Evolutionary conservation across 139 green algal species (phyloP), one percentile per base, ranked within the genome.

Genomic region (Volvox reticuliferus): DNA sequence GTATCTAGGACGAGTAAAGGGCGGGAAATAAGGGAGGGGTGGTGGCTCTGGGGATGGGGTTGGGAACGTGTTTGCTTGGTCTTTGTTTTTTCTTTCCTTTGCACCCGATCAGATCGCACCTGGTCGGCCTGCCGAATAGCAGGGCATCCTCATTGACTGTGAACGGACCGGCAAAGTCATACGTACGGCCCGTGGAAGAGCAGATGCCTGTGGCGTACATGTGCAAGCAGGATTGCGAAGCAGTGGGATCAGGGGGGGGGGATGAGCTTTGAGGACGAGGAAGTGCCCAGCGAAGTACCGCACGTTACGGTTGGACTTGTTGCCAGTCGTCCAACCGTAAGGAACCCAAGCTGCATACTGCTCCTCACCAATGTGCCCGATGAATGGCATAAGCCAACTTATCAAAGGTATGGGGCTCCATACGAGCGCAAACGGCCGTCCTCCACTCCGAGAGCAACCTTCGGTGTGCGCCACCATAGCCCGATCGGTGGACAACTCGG

Each of bases 401-500:
- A 96, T 69, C 13, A 96, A 1, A 1, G 93, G 94, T 16, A 96
- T 96, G 17, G 94, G 94, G 30, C 78, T 93, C 93, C 93, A 96
- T 12, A 96, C 93, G 12, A 96, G 88, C 79, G 88, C 88, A 28
- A 30, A 91, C 37, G 79, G 86, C 20, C 73, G 71, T 0, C 86
- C 86, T 28, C 86, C 81, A 62, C 81, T 87, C 14, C 81, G 78
- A 16, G 78, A 81, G 75, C 32, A 55, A 17, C 75, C 75, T 55
- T 55, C 75, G 0, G 24, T 28, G 65, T 73, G 65, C 21, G 65
- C 76, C n/a, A 82, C 14, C 44, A 55, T 55, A 55, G 44, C 44
- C 44, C 44, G 44, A 55, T 14, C 44, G 44, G 5, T 55, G 44
- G 9, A 55, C 44, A 55, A 9, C 9, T 55, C 44, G 44, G 44